Evolutionary conservation across 331 rosid species (phyloP).

Genomic region (Arachis monticola): DNA sequence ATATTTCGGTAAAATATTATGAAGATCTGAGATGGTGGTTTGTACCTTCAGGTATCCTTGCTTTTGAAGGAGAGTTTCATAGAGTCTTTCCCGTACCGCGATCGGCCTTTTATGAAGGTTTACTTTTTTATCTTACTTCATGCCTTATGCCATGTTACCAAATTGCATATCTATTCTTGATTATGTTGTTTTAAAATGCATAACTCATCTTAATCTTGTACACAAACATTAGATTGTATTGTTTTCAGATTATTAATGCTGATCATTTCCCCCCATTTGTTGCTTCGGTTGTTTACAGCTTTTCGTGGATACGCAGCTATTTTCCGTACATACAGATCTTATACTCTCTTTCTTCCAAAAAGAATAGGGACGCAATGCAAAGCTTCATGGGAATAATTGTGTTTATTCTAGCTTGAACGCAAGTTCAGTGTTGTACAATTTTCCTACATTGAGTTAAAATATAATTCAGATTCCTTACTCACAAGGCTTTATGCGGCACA

Average conservation of each 20-base stretch:
- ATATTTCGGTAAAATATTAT: conserved; percentile 2
- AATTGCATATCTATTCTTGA: not conserved
- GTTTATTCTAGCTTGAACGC: conserved; percentile 49
- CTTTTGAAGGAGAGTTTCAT: conserved; percentile 99
- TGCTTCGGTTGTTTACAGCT: conserved; percentile 59
- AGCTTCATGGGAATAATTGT: conserved; percentile 37
- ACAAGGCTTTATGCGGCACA: conserved; percentile 30
- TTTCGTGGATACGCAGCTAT: conserved; percentile 93
- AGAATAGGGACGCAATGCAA: conserved; percentile 57
- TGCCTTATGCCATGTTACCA: conserved; percentile 6
- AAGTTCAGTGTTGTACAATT: conserved; percentile 61
- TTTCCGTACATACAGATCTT: conserved; percentile 94
- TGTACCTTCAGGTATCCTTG: conserved; percentile 79
- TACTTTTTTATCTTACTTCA: conserved; percentile 41
- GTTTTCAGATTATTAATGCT: conserved; percentile 35
- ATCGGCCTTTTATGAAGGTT: conserved; percentile 96
- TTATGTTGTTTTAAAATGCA: conserved; percentile 11
- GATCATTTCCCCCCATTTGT: conserved; percentile 2
- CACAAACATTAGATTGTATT: conserved; percentile 2
- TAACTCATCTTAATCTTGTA: conserved; percentile 1
- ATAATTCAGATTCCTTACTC: not conserved
- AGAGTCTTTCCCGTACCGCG: conserved; percentile 83
- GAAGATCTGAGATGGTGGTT: conserved; percentile 36
- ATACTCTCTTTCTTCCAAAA: conserved; percentile 95
- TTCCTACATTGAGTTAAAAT: conserved; percentile 30